phyloP scores from a whole-genome alignment of 2,329 filamentous ascomycete species.

The Hypoxylon sp. region DNA sequence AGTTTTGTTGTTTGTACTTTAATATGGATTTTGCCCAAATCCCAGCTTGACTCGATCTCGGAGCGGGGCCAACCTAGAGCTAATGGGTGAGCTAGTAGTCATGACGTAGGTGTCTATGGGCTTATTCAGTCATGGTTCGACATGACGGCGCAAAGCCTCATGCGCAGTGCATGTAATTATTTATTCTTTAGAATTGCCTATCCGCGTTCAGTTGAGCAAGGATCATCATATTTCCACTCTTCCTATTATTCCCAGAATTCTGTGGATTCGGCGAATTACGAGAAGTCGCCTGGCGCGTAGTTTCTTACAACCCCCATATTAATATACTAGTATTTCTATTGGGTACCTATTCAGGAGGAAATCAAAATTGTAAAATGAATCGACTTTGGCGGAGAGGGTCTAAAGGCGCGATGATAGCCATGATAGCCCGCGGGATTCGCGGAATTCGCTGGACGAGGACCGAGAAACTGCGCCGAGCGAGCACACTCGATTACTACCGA shows the following conservation, averaged over 20 bases:
- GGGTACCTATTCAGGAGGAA: neutral
- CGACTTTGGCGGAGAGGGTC: slow-evolving; percentile 51
- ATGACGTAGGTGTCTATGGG: slow-evolving; percentile 32
- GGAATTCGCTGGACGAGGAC: slow-evolving; percentile 47
- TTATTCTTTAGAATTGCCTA: too few species aligned
- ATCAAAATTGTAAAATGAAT: slow-evolving; percentile 48
- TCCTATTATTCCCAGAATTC: slow-evolving; percentile 1
- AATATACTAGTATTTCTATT: slow-evolving; percentile 7
- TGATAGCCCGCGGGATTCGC: too few species aligned
- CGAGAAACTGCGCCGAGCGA: slow-evolving; percentile 60
- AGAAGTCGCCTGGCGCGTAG: neutral
- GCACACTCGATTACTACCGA: slow-evolving; percentile 77
- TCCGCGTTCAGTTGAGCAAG: neutral
- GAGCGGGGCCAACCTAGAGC: slow-evolving; percentile 19
- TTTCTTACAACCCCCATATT: neutral
- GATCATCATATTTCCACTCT: neutral
- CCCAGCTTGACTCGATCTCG: neutral
- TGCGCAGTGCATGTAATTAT: too few species aligned
- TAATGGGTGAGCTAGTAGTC: slow-evolving; percentile 25
- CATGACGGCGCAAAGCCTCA: neutral
- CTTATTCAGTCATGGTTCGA: slow-evolving; percentile 18
- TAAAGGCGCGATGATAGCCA: slow-evolving; percentile 41
- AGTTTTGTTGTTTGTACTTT: neutral
- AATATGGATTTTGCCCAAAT: neutral
- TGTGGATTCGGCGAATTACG: neutral